A percentile compares a stretch with the other conserved stretches of the same genome.
Evolutionary conservation across 176 grass and related monocot species (phyloP).

Genomic region (Bolboschoenus planiculmis): DNA sequence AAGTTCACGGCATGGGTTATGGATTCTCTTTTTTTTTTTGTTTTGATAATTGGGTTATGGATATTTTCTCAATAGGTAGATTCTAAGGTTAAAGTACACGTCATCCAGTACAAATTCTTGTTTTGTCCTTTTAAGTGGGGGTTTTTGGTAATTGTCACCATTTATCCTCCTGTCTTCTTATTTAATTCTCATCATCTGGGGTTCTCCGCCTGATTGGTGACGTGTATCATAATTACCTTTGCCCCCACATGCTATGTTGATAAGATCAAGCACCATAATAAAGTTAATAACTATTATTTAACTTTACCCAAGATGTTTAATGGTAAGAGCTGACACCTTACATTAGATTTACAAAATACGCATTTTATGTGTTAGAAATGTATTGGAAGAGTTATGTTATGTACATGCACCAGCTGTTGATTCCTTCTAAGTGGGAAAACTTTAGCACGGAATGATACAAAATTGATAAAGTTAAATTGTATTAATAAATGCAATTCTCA

Average conservation of each 20-base stretch:
- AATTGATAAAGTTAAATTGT: background rate
- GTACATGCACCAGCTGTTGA: background rate
- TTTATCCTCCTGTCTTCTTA: background rate
- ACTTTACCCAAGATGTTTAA: background rate
- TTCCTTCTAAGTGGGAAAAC: background rate
- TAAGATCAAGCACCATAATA: background rate
- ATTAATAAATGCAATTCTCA: background rate
- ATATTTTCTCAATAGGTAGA: no score
- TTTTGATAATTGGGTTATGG: no score
- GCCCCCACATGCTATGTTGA: background rate
- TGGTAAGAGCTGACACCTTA: background rate
- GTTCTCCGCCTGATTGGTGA: background rate
- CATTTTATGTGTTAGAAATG: no score
- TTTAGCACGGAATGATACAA: background rate
- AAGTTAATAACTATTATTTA: background rate
- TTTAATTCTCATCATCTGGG: conserved; percentile 4
- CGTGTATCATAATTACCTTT: background rate
- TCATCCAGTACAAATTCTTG: background rate
- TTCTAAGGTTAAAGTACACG: background rate
- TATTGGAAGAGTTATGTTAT: no score
- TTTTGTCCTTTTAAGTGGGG: background rate
- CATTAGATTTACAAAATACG: no score
- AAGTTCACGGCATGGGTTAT: no score
- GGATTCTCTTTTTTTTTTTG: no score
- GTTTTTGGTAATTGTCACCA: background rate